A percentile compares a stretch with the other conserved stretches of the same genome.
Conservation (phyloP, 1,139 yeast genomes). For the Wickerhamomyces sp. region DNA sequence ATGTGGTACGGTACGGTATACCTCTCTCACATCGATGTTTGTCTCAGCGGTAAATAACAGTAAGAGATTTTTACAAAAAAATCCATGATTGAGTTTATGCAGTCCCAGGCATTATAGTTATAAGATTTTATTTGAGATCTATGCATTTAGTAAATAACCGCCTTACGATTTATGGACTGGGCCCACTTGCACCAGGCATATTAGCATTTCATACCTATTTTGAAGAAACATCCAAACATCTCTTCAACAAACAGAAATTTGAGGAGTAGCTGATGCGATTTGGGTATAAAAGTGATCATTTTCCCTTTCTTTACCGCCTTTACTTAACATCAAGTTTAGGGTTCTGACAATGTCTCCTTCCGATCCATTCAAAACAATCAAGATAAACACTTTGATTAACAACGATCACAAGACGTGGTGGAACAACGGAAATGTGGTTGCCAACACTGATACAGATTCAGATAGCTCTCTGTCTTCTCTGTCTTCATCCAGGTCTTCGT, state of each 20-base stretch:
- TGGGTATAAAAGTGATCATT: neutral
- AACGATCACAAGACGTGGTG: neutral
- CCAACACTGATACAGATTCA: neutral
- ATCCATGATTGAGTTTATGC: too few relatives aligned
- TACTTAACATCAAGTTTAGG: too few relatives aligned
- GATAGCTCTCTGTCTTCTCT: neutral
- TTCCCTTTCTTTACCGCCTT: neutral
- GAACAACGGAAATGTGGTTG: neutral
- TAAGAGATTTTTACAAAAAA: too few relatives aligned
- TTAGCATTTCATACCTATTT: neutral
- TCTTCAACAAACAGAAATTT: neutral
- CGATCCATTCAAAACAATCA: neutral
- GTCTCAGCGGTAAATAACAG: too few relatives aligned
- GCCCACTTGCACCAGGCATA: neutral
- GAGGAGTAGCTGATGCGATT: neutral
- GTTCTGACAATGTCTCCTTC: neutral
- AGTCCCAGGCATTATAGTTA: neutral
- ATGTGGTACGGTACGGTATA: too few relatives aligned
- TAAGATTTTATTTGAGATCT: neutral
- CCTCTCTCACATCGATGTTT: too few relatives aligned
- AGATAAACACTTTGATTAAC: constrained; percentile 1
- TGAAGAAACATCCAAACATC: neutral
- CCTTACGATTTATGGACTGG: neutral
- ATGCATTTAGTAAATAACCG: neutral
- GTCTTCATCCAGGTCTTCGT: neutral